Base-by-base conservation (phyloP, 768 basidiomycete genomes). In the Clavulina sp. region DNA sequence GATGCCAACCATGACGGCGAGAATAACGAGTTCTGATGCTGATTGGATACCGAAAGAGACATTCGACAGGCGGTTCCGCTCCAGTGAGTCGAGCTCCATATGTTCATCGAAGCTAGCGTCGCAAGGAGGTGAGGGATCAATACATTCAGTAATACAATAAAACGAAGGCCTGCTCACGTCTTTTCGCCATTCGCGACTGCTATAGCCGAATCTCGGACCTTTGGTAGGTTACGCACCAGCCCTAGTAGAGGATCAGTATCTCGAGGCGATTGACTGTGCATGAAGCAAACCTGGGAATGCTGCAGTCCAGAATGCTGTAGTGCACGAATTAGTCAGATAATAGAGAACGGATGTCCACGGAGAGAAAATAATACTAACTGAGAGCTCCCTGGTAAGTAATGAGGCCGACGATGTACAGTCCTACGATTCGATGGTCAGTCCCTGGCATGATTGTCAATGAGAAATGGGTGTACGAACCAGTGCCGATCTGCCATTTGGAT, bases 271-370 rank as follows among this genome's bases (percentile, higher is more conserved):
- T 7, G 7, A 38, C 34, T 7, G 34, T 38, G 9, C 34, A 38
- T 38, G 19, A 38, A 19, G 34, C 7, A 7, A 38, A 38, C 34
- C 82, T 0, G 83, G 81, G 60, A 86, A 84, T 9, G 84, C 83
- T 9, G 84, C 84, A 0, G 80, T 81, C 82, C 81, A 86, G 63
- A 85, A 86, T 0, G 83, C n/a, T n/a, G n/a, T n/a, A n/a, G n/a
- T n/a, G n/a, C n/a, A n/a, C n/a, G n/a, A n/a, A n/a, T n/a, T n/a
- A n/a, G n/a, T n/a, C n/a, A n/a, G n/a, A n/a, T n/a, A n/a, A n/a
- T n/a, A n/a, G n/a, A n/a, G n/a, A n/a, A n/a, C n/a, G n/a, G n/a
- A n/a, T n/a, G n/a, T n/a, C n/a, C n/a, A n/a, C n/a, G n/a, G n/a
- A n/a, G n/a, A n/a, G n/a, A n/a, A n/a, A n/a, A n/a, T n/a, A n/a